Percentiles rank a stretch among this genome's conserved stretches.
These are phyloP conservation scores for Neonectria coccinea DNA, from an alignment of 2,329 filamentous ascomycete genomes.

Conservation along the genomic window DNA sequence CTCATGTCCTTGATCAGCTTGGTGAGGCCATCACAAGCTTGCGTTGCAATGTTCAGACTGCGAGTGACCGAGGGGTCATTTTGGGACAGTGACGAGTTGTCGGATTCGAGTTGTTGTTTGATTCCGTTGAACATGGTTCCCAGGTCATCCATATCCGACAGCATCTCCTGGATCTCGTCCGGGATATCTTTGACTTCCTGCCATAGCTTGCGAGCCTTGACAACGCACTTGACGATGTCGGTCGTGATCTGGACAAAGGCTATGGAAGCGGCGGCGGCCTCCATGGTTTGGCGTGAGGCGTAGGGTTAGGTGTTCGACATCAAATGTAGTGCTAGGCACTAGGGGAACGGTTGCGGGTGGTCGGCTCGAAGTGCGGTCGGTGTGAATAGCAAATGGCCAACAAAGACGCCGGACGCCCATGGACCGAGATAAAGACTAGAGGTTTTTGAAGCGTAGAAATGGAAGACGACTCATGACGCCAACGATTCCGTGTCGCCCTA, in stretches of 20 bases:
- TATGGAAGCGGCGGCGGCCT: slow-evolving; percentile 37
- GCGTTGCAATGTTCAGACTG: slow-evolving; percentile 25
- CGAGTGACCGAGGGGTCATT: slow-evolving; percentile 12
- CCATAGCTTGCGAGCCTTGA: slow-evolving; percentile 42
- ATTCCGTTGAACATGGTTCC: slow-evolving; percentile 34
- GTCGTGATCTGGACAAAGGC: slow-evolving; percentile 42
- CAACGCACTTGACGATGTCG: slow-evolving; percentile 36
- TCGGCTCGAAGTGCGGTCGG: not conserved
- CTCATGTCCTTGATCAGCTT: slow-evolving; percentile 32
- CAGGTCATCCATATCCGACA: slow-evolving; percentile 34
- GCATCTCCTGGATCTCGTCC: slow-evolving; percentile 33
- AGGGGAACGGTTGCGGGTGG: not conserved
- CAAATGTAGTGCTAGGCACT: not conserved
- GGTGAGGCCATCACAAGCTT: slow-evolving; percentile 31
- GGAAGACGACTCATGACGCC: not conserved
- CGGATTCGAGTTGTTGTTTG: slow-evolving; percentile 28
- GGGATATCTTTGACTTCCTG: slow-evolving; percentile 43
- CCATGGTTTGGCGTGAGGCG: slow-evolving; percentile 26
- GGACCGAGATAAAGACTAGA: not conserved
- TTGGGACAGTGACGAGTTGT: slow-evolving; percentile 10
- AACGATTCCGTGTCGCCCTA: not conserved
- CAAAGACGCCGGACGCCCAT: not conserved
- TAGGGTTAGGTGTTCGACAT: not conserved
- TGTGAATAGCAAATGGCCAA: not conserved
- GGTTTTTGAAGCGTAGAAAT: not conserved